Evolutionary conservation across 2,329 filamentous ascomycete species (phyloP).

Genomic region (Saccharata proteae): DNA sequence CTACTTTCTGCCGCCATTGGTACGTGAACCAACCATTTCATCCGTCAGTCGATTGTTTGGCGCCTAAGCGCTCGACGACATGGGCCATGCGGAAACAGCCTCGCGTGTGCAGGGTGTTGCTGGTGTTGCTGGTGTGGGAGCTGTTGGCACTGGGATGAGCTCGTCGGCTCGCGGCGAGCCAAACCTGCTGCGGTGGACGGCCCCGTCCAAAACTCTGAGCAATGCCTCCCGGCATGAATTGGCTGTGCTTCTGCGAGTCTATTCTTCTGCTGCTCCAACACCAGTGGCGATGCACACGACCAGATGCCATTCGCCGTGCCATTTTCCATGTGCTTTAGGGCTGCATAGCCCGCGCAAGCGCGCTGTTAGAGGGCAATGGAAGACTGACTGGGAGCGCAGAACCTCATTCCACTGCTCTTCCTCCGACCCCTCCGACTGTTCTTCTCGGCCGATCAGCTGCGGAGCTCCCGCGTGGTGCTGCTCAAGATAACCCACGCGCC

Average conservation of each 20-base stretch:
- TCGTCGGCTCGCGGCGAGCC: too few species aligned
- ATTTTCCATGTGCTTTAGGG: slow-evolving; percentile 4
- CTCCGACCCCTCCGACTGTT: slow-evolving; percentile 62
- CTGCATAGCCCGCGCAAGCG: slow-evolving; percentile 8
- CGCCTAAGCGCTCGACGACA: slow-evolving; percentile 5
- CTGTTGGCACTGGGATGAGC: too few species aligned
- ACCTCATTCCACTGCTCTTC: slow-evolving; percentile 61
- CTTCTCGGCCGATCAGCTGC: slow-evolving; percentile 51
- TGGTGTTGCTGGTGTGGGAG: too few species aligned
- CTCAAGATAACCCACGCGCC: slow-evolving; percentile 52
- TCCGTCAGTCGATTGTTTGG: slow-evolving; percentile 3
- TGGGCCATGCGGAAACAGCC: neutral
- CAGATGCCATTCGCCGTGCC: slow-evolving; percentile 5
- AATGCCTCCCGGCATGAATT: too few species aligned
- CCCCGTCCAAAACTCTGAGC: too few species aligned
- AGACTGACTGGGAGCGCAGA: slow-evolving; percentile 30
- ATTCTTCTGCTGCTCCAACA: too few species aligned
- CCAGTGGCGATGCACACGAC: slow-evolving; percentile 10
- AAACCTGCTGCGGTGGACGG: too few species aligned
- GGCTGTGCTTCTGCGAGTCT: too few species aligned
- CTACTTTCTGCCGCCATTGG: slow-evolving; percentile 36
- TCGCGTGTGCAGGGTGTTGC: neutral
- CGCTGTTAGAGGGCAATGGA: neutral
- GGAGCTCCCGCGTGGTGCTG: slow-evolving; percentile 45
- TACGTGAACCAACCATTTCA: slow-evolving; percentile 18